Percentiles rank a stretch among this genome's conserved stretches.
Evolutionary conservation across 1,284 basidiomycete genomes (phyloP).

Genomic region (Neotropicomus parvogracilis): DNA sequence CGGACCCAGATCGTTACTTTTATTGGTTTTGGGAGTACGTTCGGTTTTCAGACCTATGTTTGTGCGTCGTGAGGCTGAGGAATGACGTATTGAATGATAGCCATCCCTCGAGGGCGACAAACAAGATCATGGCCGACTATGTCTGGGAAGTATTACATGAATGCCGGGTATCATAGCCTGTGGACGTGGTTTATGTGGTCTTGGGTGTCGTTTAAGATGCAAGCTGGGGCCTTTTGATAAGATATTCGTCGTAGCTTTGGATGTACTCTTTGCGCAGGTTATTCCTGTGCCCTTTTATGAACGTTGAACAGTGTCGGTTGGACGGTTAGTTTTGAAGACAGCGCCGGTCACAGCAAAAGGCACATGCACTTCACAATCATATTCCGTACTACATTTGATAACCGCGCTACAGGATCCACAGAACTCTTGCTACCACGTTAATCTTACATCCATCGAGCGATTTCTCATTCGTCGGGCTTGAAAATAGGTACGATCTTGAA

Average conservation of each 20-base stretch:
- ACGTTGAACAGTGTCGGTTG: too few species aligned
- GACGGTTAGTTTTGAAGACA: too few species aligned
- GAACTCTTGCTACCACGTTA: too few species aligned
- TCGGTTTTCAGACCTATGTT: neutral
- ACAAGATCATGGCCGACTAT: slow-evolving; percentile 47
- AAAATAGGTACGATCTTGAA: too few species aligned
- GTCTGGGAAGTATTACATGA: slow-evolving; percentile 40
- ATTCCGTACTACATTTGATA: too few species aligned
- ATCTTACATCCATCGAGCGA: too few species aligned
- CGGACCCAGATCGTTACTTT: slow-evolving; percentile 47
- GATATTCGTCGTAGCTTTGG: neutral
- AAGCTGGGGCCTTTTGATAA: neutral
- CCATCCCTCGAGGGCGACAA: slow-evolving; percentile 41
- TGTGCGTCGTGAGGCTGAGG: slow-evolving; percentile 1
- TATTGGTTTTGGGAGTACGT: slow-evolving; percentile 50
- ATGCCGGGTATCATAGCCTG: slow-evolving; percentile 23
- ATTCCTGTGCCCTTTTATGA: neutral
- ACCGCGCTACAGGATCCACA: too few species aligned
- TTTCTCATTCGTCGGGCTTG: too few species aligned
- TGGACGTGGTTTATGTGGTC: neutral
- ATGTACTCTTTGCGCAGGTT: neutral
- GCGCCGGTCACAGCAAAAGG: too few species aligned
- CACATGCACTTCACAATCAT: too few species aligned
- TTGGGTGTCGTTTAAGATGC: neutral
- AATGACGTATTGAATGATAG: slow-evolving; percentile 20